Evolutionary conservation across 352 stramenopile species (phyloP), one percentile per base, ranked within the genome.

Genomic region (Achlya hypogyna): DNA sequence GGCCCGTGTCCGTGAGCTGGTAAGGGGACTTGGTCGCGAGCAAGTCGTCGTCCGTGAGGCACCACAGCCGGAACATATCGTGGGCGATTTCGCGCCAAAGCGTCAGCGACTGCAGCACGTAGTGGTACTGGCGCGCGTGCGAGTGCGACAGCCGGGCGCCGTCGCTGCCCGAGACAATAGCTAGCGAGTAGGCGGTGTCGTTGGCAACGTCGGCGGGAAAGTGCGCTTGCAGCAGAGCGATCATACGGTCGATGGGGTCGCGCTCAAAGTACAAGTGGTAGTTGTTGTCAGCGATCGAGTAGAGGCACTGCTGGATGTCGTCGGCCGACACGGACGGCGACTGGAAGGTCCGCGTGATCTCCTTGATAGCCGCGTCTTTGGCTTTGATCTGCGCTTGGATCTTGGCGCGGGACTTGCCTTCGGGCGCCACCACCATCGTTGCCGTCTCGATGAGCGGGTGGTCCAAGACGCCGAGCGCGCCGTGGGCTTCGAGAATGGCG

Each of bases 51-150:
- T 97, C 95, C 56, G 92, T 93, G 43, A 97, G 74, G 63, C 86
- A 97, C 96, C 95, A 99, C 16, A 98, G 79, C 6, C 96, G 89
- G 72, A 98, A 98, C 90, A 98, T 98, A 69, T 98, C 96, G 73
- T 98, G 86, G 42, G 82, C 83, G 62, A 99, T 98, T 69, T 98
- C 92, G 28, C 91, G 84, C 96, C 96, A 98, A 5, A 99, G 84
- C 65, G 91, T 98, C 4, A 99, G 81, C 59, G 86, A 97, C 78
- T 98, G 96, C 47, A 98, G 77, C 43, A 97, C 95, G 73, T 98
- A 99, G 65, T 98, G 86, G 73, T 96, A 99, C 76, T 99, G 96
- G 6, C 93, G 80, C 71, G 86, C 72, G 72, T 98, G 96, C 59
- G 86, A 96, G 80, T 99, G 95, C 38, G 90, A 97, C 25, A 99